Conservation (phyloP, 805 yeast species). For the Yamadazyma philogaea region DNA sequence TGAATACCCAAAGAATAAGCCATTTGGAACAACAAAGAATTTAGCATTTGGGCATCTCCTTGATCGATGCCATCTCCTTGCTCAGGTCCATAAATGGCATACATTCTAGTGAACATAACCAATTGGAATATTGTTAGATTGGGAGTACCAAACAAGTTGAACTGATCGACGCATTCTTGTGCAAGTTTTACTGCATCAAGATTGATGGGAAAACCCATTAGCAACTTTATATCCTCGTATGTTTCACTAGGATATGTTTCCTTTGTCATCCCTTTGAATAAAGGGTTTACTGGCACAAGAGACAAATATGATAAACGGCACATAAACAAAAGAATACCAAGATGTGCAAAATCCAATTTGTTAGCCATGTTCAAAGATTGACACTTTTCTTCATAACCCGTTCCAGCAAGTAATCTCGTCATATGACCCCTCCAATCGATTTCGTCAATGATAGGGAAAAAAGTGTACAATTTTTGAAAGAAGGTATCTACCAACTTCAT, state of each 20-base stretch:
- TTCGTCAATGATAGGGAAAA: conserved; percentile 45
- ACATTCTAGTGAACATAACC: conserved; percentile 49
- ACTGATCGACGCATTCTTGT: conserved; percentile 33
- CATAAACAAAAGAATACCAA: conserved; percentile 34
- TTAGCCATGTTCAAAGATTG: conserved; percentile 18
- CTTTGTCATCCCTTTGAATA: conserved; percentile 9
- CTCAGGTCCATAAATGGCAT: conserved; percentile 47
- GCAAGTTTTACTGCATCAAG: conserved; percentile 31
- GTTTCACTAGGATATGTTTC: conserved; percentile 19
- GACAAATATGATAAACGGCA: conserved; percentile 37
- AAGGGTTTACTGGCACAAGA: conserved; percentile 26
- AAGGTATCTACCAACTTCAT: conserved; percentile 54
- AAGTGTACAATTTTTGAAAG: conserved; percentile 44
- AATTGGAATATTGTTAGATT: conserved; percentile 54
- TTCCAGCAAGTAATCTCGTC: conserved; percentile 19
- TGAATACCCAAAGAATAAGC: conserved; percentile 64
- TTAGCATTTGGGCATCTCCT: conserved; percentile 48
- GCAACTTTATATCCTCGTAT: conserved; percentile 21
- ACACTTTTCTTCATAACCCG: conserved; percentile 12
- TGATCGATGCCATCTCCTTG: conserved; percentile 60
- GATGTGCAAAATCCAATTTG: conserved; percentile 33
- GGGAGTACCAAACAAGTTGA: conserved; percentile 32
- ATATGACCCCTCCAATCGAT: conserved; percentile 24
- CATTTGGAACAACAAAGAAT: conserved; percentile 62
- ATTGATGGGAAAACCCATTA: conserved; percentile 27